Conservation (phyloP, 768 basidiomycete species). For the Pulveroboletus sp. region DNA sequence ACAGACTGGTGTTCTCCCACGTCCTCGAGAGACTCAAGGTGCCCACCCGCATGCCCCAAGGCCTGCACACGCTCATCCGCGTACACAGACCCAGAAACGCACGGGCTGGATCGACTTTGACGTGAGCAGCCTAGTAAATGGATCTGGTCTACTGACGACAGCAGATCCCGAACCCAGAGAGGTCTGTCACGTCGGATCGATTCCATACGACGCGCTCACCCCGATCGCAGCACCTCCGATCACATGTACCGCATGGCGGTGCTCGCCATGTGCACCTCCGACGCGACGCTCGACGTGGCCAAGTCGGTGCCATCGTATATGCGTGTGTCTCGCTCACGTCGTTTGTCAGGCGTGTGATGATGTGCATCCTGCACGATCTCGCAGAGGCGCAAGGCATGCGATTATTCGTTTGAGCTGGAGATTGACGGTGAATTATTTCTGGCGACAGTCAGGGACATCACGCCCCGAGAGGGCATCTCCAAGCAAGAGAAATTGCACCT, state of each 20-base stretch:
- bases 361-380: slow-evolving; percentile 90
- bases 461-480: slow-evolving; percentile 82
- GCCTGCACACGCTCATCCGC: neutral
- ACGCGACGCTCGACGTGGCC: slow-evolving; percentile 63
- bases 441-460: slow-evolving; percentile 83
- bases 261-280: slow-evolving; percentile 85
- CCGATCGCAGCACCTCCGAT: slow-evolving; percentile 69
- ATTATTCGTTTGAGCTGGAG: no score
- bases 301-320: slow-evolving; percentile 50
- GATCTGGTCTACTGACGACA: slow-evolving; percentile 1
- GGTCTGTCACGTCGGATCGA: slow-evolving; percentile 43
- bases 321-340: neutral
- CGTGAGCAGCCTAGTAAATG: slow-evolving; percentile 3
- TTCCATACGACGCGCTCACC: no score
- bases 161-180: slow-evolving; percentile 81
- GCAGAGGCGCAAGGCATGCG: slow-evolving; percentile 84
- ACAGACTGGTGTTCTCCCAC: slow-evolving; percentile 88
- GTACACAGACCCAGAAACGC: slow-evolving; percentile 79
- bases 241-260: slow-evolving; percentile 98
- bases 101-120: slow-evolving; percentile 92
- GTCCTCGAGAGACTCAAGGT: slow-evolving; percentile 88
- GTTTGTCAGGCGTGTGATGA: slow-evolving; percentile 61
- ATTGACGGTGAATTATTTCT: no score
- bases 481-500: slow-evolving; percentile 75
- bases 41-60: neutral